phyloP scores from a whole-genome alignment of 441 rosid genomes.

The Mallotus japonicus region DNA sequence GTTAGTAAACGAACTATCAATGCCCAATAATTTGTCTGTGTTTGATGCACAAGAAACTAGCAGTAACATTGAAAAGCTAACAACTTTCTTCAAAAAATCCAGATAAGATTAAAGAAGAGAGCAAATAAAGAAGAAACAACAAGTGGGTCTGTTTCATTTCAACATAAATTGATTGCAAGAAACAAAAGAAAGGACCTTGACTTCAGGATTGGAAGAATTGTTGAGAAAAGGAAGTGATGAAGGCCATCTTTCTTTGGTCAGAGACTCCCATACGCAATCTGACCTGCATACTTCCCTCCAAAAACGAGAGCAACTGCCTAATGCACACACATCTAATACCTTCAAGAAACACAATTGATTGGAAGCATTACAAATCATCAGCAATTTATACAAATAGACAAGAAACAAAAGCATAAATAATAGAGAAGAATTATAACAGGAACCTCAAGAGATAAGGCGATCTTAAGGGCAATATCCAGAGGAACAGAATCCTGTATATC shows the following conservation, averaged over 20 bases:
- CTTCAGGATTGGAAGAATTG: conserved; percentile 16
- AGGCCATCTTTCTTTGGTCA: conserved; percentile 51
- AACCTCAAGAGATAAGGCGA: conserved; percentile 49
- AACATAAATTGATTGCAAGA: neutral
- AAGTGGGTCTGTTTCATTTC: conserved; percentile 6
- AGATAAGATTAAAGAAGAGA: neutral
- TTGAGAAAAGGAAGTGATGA: conserved; percentile 8
- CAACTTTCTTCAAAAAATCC: neutral
- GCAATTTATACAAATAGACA: neutral
- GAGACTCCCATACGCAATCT: conserved; percentile 48
- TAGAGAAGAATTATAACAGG: neutral
- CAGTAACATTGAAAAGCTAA: neutral
- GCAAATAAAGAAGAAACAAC: neutral
- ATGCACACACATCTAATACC: conserved; percentile 42
- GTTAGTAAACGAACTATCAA: neutral
- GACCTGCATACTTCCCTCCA: conserved; percentile 50
- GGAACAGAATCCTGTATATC: conserved; percentile 32
- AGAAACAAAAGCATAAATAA: neutral
- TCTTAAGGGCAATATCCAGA: conserved; percentile 43
- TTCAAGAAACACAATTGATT: conserved; percentile 15
- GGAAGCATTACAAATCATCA: neutral
- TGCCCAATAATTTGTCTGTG: too few relatives aligned
- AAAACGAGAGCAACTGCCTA: conserved; percentile 47
- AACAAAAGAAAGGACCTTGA: conserved; percentile 19
- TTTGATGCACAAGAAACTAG: neutral